Base-by-base conservation (phyloP, 768 basidiomycete species). In the Boletus pseudo-olivaceus region DNA sequence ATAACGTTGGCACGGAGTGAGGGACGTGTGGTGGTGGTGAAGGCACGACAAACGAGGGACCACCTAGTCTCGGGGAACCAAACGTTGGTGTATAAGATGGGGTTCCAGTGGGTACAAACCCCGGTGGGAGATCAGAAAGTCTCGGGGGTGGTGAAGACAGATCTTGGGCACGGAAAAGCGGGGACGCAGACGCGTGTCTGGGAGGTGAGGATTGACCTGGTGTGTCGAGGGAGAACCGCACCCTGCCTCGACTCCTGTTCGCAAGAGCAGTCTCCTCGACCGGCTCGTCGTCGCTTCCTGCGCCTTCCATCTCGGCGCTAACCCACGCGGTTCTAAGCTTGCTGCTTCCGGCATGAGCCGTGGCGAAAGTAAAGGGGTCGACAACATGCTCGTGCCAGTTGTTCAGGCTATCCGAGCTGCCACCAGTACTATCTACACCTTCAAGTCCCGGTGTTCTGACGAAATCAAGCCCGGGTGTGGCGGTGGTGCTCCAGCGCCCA, bases 401-500 rank as follows among this genome's bases (percentile, higher is more conserved):
- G 56, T 50, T 69, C 55, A 44, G 49, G 57, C 51, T 59, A 12
- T 59, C 67, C 15, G 58, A 55, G 46, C 58, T 65, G 45, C 35
- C 67, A 5, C 46, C 19, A 7, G 51, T 29, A 49, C 54, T 62
- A 9, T 46, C 51, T 3, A n/a, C 56, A 32, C 59, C 49, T 0
- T 44, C 74, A 57, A 56, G 53, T 54, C 69, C 51, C 51, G 54
- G 37, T 20, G 53, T 42, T 49, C 51, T 50, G 43, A 57, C 43
- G 17, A 63, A 49, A 39, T 67, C 75, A 42, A 78, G 73, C 1
- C 90, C 90, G 4, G 90, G 88, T 0, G 90, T 90, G 5, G 88
- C 88, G 12, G 80, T 78, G 0, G 85, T 90, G 59, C 87, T 89
- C 90, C 89, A 91, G 39, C 74, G 76, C 3, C 81, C 84, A 27